Percentiles rank a stretch among this genome's conserved stretches.
phyloP scores from a whole-genome alignment of 2,329 filamentous ascomycete genomes.

The Aaosphaeria arxii region DNA sequence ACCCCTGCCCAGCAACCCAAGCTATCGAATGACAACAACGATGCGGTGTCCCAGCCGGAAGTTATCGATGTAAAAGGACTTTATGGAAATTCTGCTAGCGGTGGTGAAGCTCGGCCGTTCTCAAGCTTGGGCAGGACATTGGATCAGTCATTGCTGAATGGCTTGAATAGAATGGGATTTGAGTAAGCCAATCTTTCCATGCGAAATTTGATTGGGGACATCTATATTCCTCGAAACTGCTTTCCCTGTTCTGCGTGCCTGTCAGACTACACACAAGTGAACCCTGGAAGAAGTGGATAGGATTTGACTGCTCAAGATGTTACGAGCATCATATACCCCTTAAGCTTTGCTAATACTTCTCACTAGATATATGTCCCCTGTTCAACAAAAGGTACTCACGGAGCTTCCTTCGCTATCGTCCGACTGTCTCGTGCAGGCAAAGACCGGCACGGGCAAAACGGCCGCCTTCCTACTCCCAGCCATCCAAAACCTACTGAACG shows the following conservation, averaged over 20 bases:
- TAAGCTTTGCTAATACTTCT: slow-evolving; percentile 5
- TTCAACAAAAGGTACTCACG: slow-evolving; percentile 53
- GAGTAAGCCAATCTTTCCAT: slow-evolving; percentile 20
- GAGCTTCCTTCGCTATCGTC: slow-evolving; percentile 49
- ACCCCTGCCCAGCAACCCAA: no score
- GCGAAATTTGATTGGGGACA: background rate
- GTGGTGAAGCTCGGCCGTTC: slow-evolving; percentile 21
- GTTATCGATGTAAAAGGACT: slow-evolving; percentile 18
- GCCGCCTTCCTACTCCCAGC: slow-evolving; percentile 49
- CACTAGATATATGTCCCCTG: slow-evolving; percentile 48
- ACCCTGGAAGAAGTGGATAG: no score
- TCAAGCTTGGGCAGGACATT: slow-evolving; percentile 24
- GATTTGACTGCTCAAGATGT: no score
- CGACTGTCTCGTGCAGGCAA: slow-evolving; percentile 55
- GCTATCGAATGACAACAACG: background rate
- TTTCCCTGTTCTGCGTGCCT: no score
- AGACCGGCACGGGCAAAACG: slow-evolving; percentile 52
- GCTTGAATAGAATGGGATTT: slow-evolving; percentile 36
- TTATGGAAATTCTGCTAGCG: slow-evolving; percentile 20
- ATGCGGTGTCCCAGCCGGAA: background rate
- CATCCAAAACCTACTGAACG: slow-evolving; percentile 43
- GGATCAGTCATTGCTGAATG: slow-evolving; percentile 24
- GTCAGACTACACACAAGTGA: no score
- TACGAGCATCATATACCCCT: no score
- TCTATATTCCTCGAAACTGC: background rate